Evolutionary conservation across 2,329 filamentous ascomycete genomes (phyloP).

Genomic region (Claviceps paspali): DNA sequence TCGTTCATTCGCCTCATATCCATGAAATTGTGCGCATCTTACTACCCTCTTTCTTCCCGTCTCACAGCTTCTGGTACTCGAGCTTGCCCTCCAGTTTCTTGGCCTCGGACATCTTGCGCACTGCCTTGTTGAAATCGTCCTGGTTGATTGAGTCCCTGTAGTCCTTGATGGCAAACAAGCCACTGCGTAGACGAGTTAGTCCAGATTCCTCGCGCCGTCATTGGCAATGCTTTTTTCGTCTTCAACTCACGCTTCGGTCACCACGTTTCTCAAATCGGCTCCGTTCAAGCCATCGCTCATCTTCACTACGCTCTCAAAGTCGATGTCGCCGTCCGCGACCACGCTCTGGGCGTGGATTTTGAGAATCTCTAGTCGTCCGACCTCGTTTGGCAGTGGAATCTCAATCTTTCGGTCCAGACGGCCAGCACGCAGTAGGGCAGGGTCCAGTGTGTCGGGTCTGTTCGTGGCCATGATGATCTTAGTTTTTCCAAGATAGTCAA

Average conservation of each 20-base stretch:
- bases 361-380: conserved; percentile 87
- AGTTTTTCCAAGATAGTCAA: conserved; percentile 97
- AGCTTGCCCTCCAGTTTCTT: conserved; percentile 99
- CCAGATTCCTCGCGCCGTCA: background rate
- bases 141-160: conserved; percentile 93
- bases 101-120: conserved; percentile 88
- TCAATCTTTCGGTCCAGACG: conserved; percentile 96
- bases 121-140: conserved; percentile 98
- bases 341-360: conserved; percentile 92
- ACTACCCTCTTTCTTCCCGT: background rate
- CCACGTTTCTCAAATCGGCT: conserved; percentile 91
- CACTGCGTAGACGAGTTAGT: conserved; percentile 32
- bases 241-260: conserved; percentile 85
- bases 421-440: conserved; percentile 79
- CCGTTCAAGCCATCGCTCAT: conserved; percentile 98
- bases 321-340: conserved; percentile 82
- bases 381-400: conserved; percentile 92
- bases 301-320: conserved; percentile 98
- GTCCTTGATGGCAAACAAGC: conserved; percentile 95
- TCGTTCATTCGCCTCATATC: background rate
- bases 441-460: conserved; percentile 88
- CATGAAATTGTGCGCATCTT: background rate
- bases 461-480: conserved; percentile 99
- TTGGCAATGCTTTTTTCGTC: conserved; percentile 10
- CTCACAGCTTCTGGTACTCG: conserved; percentile 87